Base-by-base conservation (phyloP, 352 stramenopile species). In the Globisporangium cystogenes region DNA sequence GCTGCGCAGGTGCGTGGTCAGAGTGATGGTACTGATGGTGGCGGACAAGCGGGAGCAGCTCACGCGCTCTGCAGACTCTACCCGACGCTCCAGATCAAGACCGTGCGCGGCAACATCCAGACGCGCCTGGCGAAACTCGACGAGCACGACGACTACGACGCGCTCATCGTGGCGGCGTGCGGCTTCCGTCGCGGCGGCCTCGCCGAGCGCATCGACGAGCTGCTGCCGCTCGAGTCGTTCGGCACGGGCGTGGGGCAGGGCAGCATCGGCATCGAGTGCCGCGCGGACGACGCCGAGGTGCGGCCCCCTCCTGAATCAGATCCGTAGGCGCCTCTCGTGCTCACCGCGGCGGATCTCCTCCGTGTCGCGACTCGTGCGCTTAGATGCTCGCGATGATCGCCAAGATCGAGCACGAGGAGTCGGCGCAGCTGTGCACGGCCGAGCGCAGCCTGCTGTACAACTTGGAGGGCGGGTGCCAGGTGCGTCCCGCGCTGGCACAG, bases 71-170 rank as follows among this genome's bases (percentile, higher is more conserved):
- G 18, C 12, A 82, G 74, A 23, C 67, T 78, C 49, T 78, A 84
- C 69, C 84, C 84, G 2, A 75, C 74, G 29, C 82, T 93, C 16
- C 58, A 85, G 48, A 85, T 95, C 65, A 91, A 93, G 67, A 87
- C 76, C 15, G 71, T 96, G 49, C 76, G 86, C 29, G 86, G 86
- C 33, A 96, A 96, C 65, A 88, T 96, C 54, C 86, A 95, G 67
- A 95, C 86, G 50, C 71, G 84, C 18, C 62, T 96, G 50, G 71
- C 73, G 7, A 96, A 96, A 57, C 59, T 96, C 43, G 86, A 96
- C 47, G 70, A 89, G 55, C 68, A 82, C 53, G 76, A 88, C 46
- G 76, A 91, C 29, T 96, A 86, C 48, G 84, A 95, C 46, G 86
- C 86, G 8, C 93, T 96, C 55, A 82, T 96, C 48, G 77, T 96